phyloP scores from a whole-genome alignment of 2,329 filamentous ascomycete species.

The Rhynchosporium graminicola region DNA sequence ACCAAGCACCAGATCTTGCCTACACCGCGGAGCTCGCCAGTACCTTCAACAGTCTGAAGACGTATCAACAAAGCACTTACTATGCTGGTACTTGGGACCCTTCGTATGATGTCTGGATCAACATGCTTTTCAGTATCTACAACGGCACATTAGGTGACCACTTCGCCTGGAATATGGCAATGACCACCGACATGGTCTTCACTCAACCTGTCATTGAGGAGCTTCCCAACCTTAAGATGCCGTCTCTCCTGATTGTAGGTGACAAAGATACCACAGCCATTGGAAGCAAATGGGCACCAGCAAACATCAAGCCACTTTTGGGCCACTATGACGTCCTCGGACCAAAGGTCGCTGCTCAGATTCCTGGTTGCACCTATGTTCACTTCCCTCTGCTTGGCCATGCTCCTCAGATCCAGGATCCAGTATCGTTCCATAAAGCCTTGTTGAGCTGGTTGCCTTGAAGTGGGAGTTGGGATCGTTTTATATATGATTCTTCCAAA shows the following conservation, averaged over 20 bases:
- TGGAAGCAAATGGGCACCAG: conserved; percentile 51
- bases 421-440: conserved; percentile 48
- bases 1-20: conserved; percentile 46
- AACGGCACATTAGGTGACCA: conserved; percentile 45
- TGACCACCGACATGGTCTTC: conserved; percentile 55
- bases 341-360: conserved; percentile 45
- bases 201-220: conserved; percentile 55
- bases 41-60: conserved; percentile 47
- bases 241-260: conserved; percentile 53
- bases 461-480: conserved; percentile 46
- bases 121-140: conserved; percentile 56
- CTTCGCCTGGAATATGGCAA: conserved; percentile 52
- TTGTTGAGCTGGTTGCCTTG: conserved; percentile 51
- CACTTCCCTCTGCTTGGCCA: conserved; percentile 53
- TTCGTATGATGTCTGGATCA: conserved; percentile 56
- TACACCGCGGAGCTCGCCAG: conserved; percentile 44
- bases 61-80: conserved; percentile 51
- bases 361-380: conserved; percentile 48
- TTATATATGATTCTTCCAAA: not conserved
- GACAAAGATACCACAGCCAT: conserved; percentile 56
- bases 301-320: conserved; percentile 46
- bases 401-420: conserved; percentile 54
- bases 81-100: conserved; percentile 51
- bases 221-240: conserved; percentile 47
- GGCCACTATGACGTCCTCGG: conserved; percentile 54